Conservation (phyloP, 805 yeast genomes). For the Cyberlindnera euphorbiiphila region DNA sequence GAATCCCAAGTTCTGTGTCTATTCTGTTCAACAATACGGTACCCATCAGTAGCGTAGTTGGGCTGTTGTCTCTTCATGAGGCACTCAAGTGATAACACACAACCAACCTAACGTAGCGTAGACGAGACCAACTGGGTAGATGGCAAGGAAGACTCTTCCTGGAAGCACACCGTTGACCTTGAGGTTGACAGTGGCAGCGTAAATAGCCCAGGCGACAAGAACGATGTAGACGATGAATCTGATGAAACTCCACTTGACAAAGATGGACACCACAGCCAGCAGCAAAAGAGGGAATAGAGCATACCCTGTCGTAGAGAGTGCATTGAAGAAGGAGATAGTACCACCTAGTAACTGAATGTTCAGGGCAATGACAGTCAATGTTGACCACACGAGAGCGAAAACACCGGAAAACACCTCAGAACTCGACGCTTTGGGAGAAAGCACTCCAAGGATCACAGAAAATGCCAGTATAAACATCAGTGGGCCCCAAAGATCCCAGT, state of each 20-base stretch:
- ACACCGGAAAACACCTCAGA: conserved; percentile 62
- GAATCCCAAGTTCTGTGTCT: too few species aligned
- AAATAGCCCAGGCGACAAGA: conserved; percentile 58
- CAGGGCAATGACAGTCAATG: conserved; percentile 55
- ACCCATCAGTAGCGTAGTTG: too few species aligned
- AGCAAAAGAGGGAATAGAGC: conserved; percentile 62
- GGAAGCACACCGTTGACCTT: conserved; percentile 61
- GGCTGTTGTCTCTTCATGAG: too few species aligned
- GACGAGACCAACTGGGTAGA: conserved; percentile 62
- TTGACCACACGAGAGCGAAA: conserved; percentile 60
- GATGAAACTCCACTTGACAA: conserved; percentile 45
- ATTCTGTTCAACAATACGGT: too few species aligned
- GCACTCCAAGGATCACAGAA: conserved; percentile 41
- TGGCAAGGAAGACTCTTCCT: conserved; percentile 56
- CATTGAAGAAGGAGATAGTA: conserved; percentile 60
- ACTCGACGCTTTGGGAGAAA: conserved; percentile 29
- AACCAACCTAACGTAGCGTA: conserved; percentile 64
- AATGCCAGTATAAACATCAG: conserved; percentile 55
- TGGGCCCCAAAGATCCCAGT: conserved; percentile 75
- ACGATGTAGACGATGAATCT: conserved; percentile 44
- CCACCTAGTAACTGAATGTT: conserved; percentile 63
- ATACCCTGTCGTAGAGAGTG: conserved; percentile 67
- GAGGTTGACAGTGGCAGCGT: conserved; percentile 58
- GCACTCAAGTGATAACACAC: conserved; percentile 53
- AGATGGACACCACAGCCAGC: conserved; percentile 46